Evolutionary conservation across 108 stramenopile genomes (phyloP), one percentile per base, ranked within the genome.

Genomic region (Skeletonema costatum): DNA sequence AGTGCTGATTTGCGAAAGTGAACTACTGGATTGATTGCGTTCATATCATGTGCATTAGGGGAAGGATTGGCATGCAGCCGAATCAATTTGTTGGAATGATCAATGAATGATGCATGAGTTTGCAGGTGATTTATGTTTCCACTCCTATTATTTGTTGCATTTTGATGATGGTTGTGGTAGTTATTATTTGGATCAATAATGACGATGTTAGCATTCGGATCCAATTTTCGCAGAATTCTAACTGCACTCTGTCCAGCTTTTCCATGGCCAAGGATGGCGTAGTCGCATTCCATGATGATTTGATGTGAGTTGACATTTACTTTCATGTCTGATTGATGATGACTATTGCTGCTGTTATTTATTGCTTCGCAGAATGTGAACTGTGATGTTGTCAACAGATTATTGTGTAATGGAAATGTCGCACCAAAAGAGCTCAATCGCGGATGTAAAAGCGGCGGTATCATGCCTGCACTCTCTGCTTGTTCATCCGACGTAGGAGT

Each of bases 1-100:
- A 95, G 78, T 36, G 88, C 81, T 32, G 89, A 92, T 78, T 92
- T 87, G 46, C 82, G 83, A 70, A 92, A 95, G 21, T 78, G 60
- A 1, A 93, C 64, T 42, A 30, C 64, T n/a, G n/a, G 21, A 53
- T 66, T 29, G 5, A 64, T n/a, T 60, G 8, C 4, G 13, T 38
- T 30, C 32, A 7, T 25, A 44, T 62, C n/a, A 38, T 46, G 21
- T 12, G 17, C 32, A 14, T 36, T 50, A 3, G 35, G 4, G 44
- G 61, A 14, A 21, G 77, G 62, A 29, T 10, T 12, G 13, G 73
- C 29, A 42, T 65, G 63, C 17, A 64, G n/a, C 8, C 32, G 68
- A 32, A 82, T 63, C 61, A 75, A n/a, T 31, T 65, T 82, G 41
- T 71, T 33, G 32, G 70, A 14, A 46, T 75, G 81, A 21, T 82